These are phyloP conservation scores for Albophoma yamanashiensis DNA, from an alignment of 2,329 filamentous ascomycete genomes.

Conservation along the genomic window DNA sequence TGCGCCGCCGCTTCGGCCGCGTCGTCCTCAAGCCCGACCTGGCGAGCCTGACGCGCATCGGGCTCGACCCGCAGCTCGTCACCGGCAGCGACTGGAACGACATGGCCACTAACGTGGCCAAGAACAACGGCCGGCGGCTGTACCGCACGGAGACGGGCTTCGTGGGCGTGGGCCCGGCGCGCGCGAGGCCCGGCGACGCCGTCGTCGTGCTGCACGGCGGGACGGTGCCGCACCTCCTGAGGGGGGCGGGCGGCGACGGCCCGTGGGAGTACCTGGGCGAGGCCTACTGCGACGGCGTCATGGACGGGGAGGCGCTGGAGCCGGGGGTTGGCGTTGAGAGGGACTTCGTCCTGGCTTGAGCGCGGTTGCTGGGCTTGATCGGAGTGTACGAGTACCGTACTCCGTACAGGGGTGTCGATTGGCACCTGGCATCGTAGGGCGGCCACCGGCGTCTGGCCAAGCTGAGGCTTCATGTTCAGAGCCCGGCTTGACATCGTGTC, in stretches of 20 bases:
- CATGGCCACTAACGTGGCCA: constrained; percentile 8
- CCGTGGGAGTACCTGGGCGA: constrained; percentile 18
- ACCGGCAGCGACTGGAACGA: constrained; percentile 2
- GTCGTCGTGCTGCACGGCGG: constrained; percentile 17
- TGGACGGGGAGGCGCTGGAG: constrained; percentile 18
- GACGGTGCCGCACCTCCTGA: constrained; percentile 16
- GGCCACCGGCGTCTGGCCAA: not conserved
- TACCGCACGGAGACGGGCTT: constrained; percentile 17
- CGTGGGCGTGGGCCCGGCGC: constrained; percentile 16
- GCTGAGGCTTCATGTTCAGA: not conserved
- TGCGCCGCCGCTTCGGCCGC: constrained; percentile 6
- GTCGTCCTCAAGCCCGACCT: not conserved
- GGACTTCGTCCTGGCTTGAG: constrained; percentile 2
- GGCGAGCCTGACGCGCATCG: constrained; percentile 2
- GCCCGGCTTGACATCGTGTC: not conserved
- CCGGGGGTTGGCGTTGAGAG: not conserved
- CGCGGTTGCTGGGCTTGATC: not conserved
- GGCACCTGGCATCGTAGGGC: not conserved
- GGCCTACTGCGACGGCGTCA: constrained; percentile 22
- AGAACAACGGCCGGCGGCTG: constrained; percentile 9
- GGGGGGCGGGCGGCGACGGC: not conserved
- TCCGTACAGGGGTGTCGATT: not conserved
- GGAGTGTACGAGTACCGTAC: too few relatives aligned
- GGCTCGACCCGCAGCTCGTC: constrained; percentile 6
- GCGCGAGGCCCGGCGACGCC: constrained; percentile 12